Conservation (phyloP, 2,329 filamentous ascomycete genomes). For the Verticillium klebahnii region DNA sequence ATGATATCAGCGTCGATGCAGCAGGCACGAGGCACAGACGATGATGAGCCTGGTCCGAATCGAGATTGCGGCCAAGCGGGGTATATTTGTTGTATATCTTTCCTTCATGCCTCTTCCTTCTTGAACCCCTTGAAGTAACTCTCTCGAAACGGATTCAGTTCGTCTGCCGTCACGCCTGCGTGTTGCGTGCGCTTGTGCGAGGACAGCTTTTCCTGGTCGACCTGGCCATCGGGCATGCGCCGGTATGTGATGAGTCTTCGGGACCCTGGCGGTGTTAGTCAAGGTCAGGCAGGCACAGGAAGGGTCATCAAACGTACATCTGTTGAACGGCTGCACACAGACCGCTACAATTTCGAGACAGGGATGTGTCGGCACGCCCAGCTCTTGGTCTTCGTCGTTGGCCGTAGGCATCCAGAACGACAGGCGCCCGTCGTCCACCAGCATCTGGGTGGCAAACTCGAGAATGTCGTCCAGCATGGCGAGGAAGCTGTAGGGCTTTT, state of each 20-base stretch:
- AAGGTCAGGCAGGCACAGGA: neutral
- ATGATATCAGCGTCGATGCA: neutral
- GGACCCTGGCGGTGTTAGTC: conserved; percentile 58
- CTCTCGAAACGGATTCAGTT: conserved; percentile 56
- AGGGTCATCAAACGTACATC: conserved; percentile 51
- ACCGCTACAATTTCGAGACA: conserved; percentile 68
- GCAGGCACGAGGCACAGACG: neutral
- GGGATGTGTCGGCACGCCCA: conserved; percentile 72
- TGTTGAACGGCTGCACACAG: conserved; percentile 85
- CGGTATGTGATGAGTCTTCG: conserved; percentile 83
- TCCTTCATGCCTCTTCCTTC: conserved; percentile 20
- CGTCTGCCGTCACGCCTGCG: conserved; percentile 48
- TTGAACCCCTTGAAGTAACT: conserved; percentile 55
- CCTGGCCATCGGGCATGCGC: conserved; percentile 56
- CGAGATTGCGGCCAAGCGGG: neutral
- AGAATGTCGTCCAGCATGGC: conserved; percentile 89
- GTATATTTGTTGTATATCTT: conserved; percentile 4
- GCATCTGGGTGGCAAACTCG: conserved; percentile 68
- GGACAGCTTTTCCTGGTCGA: conserved; percentile 40
- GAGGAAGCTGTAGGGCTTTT: conserved; percentile 86
- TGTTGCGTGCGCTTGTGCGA: conserved; percentile 21
- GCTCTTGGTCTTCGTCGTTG: conserved; percentile 71
- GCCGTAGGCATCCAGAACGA: conserved; percentile 98
- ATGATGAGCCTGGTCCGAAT: neutral
- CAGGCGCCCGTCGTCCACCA: conserved; percentile 75